Evolutionary conservation across 345 rosid species (phyloP).

Genomic region (Microthlaspi erraticum): DNA sequence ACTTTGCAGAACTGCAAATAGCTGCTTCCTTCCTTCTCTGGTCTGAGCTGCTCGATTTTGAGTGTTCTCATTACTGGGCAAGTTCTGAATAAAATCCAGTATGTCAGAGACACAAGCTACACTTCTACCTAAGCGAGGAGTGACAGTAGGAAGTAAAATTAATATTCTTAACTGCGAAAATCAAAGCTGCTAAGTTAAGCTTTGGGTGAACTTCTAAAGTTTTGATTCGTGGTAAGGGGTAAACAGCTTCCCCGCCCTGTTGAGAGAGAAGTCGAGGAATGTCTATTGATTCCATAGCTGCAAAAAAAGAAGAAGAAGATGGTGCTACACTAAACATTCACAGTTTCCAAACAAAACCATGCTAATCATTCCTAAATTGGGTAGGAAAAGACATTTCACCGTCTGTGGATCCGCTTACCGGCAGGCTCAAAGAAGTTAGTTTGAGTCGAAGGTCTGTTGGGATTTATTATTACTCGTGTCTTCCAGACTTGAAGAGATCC

Average conservation of each 20-base stretch:
- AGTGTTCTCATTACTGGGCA: slow-evolving; percentile 60
- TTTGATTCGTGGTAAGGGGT: slow-evolving; percentile 86
- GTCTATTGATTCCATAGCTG: slow-evolving; percentile 91
- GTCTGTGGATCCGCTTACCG: slow-evolving; percentile 48
- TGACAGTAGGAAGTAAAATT: slow-evolving; percentile 24
- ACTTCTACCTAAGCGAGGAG: slow-evolving; percentile 32
- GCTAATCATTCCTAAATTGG: not conserved
- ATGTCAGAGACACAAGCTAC: slow-evolving; percentile 32
- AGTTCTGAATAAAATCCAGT: slow-evolving; percentile 56
- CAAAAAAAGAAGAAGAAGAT: slow-evolving; percentile 30
- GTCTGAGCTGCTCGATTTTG: slow-evolving; percentile 85
- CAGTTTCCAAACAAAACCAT: slow-evolving; percentile 23
- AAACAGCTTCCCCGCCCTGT: slow-evolving; percentile 97
- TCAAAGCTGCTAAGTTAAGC: slow-evolving; percentile 80
- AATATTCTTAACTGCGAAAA: slow-evolving; percentile 80
- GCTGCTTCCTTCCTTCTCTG: slow-evolving; percentile 97
- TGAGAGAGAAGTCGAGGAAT: slow-evolving; percentile 88
- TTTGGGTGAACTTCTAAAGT: slow-evolving; percentile 91
- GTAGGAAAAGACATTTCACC: slow-evolving; percentile 14
- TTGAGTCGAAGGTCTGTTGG: slow-evolving; percentile 89
- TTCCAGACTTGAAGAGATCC: slow-evolving; percentile 96
- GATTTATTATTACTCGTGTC: slow-evolving; percentile 75
- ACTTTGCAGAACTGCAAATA: slow-evolving; percentile 96
- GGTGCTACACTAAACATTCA: slow-evolving; percentile 15
- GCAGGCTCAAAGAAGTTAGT: slow-evolving; percentile 95